Base-by-base conservation (phyloP, 2,329 filamentous ascomycete species). In the Fusarium succisae region DNA sequence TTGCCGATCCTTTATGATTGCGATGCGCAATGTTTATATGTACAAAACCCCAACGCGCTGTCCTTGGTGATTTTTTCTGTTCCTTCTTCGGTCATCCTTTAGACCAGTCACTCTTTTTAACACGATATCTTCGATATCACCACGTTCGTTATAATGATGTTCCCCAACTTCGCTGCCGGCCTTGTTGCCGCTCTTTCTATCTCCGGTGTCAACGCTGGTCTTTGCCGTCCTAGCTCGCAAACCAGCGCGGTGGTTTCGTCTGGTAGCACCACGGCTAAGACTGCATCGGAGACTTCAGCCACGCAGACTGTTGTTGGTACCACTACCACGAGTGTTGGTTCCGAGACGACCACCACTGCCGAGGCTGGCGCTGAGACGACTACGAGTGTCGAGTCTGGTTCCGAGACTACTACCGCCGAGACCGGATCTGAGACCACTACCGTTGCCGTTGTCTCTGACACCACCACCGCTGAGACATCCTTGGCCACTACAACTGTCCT, bases 81-180 rank as follows among this genome's bases (percentile, higher is more conserved):
- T 56, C 4, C 6, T 17, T 20, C 8, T 44, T 22, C 26, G 22
- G 48, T 41, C 38, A 62, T 56, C 30, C 8, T 20, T 20, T 18
- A 47, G 38, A 28, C 22, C 22, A 22, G 54, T 37, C 61, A 60
- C 43, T 63, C 54, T 17, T 60, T 56, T 60, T 56, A 56, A 17
- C n/a, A 8, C 28, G 58, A 62, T 62, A 62, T 62, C 38, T 43
- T 22, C 2, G 58, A 18, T 61, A 62, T 62, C 54, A 35, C n/a
- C 5, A 44, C 65, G 30, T 32, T 65, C 60, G 32, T 28, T 63
- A 56, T 6, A 1, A 66, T 69, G 66, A 47, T 69, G 12, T 51
- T 64, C 15, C 53, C 44, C 17, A 66, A 45, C 17, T 28, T 66
- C 3, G 11, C 65, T 20, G 30, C 38, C 5, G 62, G 56, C 62